Conservation (phyloP, 2,329 filamentous ascomycete species). For the Neurospora crassa region DNA sequence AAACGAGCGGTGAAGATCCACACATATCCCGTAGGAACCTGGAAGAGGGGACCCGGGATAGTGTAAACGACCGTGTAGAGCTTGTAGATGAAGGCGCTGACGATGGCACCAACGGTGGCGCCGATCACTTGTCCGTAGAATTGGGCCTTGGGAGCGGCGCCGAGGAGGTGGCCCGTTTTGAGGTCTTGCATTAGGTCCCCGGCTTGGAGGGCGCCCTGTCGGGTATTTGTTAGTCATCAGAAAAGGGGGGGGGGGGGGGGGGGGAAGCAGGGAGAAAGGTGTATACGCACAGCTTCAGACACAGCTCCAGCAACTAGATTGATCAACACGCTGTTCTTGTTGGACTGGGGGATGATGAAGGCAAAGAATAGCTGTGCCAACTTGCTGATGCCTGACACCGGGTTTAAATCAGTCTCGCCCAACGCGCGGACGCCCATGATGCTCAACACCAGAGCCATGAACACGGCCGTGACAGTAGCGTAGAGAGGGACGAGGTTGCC, state of each 20-base stretch:
- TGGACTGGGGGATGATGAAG: conserved; percentile 69
- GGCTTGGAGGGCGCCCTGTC: conserved; percentile 70
- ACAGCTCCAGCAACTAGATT: conserved; percentile 92
- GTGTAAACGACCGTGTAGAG: conserved; percentile 81
- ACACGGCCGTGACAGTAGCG: conserved; percentile 66
- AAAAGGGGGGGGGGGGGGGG: no score
- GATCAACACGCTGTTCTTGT: conserved; percentile 82
- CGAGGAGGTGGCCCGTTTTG: conserved; percentile 89
- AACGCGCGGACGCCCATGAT: conserved; percentile 64
- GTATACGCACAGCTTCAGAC: conserved; percentile 18
- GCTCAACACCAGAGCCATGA: conserved; percentile 71
- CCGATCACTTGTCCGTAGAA: conserved; percentile 96
- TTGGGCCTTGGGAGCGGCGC: conserved; percentile 85
- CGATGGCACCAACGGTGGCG: conserved; percentile 72
- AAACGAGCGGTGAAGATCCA: conserved; percentile 96
- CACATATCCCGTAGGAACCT: conserved; percentile 89
- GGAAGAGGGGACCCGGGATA: conserved; percentile 81
- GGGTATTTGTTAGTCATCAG: background rate
- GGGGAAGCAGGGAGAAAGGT: background rate
- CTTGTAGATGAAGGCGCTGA: conserved; percentile 79
- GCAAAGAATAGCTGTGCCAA: conserved; percentile 94
- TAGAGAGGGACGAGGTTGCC: conserved; percentile 70
- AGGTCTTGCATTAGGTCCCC: conserved; percentile 96
- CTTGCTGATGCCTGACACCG: conserved; percentile 93
- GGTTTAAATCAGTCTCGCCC: conserved; percentile 86